Conservation (phyloP, 1,284 basidiomycete species). For the Xanthoconium separans region DNA sequence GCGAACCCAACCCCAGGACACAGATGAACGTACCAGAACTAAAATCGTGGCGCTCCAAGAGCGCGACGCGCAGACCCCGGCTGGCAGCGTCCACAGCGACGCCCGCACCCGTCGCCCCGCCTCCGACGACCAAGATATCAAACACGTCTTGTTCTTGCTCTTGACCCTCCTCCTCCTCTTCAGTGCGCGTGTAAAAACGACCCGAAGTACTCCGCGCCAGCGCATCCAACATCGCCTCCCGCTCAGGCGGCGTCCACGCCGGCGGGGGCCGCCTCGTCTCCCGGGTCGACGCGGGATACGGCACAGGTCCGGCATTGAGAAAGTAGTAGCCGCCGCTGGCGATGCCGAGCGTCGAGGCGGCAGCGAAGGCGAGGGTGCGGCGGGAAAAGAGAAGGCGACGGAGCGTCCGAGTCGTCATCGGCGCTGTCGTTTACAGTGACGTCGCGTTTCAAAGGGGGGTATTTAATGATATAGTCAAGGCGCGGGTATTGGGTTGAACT, state of each 20-base stretch:
- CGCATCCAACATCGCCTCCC: conserved; percentile 60
- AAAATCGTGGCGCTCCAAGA: conserved; percentile 95
- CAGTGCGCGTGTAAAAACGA: too few relatives aligned
- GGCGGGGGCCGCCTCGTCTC: conserved; percentile 66
- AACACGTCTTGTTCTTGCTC: conserved; percentile 52
- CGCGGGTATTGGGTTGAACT: too few relatives aligned
- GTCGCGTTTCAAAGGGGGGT: not conserved
- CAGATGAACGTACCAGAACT: conserved; percentile 61
- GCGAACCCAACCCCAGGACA: not conserved
- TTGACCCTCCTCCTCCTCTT: not conserved
- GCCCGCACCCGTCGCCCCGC: conserved; percentile 94
- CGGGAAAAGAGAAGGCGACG: conserved; percentile 51
- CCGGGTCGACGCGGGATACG: conserved; percentile 57
- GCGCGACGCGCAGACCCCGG: conserved; percentile 87
- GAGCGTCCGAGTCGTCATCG: conserved; percentile 30
- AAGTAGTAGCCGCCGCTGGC: conserved; percentile 66
- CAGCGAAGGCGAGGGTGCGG: conserved; percentile 49
- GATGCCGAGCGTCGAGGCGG: conserved; percentile 50
- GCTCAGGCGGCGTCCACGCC: conserved; percentile 72
- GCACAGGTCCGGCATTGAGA: conserved; percentile 64
- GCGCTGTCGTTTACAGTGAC: too few relatives aligned
- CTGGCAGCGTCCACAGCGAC: conserved; percentile 93
- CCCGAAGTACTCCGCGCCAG: conserved; percentile 43
- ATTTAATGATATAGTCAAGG: too few relatives aligned
- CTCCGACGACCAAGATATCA: conserved; percentile 86